Evolutionary conservation across 225 moss, liverwort and hornwort genomes (phyloP), one percentile per base, ranked within the genome.

Genomic region (Marchantia polymorpha): DNA sequence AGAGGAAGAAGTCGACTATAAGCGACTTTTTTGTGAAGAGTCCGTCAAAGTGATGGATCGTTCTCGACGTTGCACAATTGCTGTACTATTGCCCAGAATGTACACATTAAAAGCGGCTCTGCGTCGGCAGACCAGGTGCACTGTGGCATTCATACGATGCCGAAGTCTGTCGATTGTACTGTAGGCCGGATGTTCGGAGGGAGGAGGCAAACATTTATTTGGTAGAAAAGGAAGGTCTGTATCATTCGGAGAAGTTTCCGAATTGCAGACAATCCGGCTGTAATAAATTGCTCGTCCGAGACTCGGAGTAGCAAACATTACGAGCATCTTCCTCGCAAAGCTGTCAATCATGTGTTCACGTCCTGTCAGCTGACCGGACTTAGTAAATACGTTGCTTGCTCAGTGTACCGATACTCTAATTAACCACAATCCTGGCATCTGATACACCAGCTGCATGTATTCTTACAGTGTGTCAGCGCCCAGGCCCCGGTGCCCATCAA

Each of bases 1-100:
- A 83, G 69, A 59, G 78, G 6, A 86, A 85, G 72, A 91, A 83
- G 58, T 85, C 90, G 30, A 89, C 85, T 16, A 94, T 96, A 49
- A 89, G 79, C 52, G 90, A 94, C 71, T 96, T 94, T 72, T 96
- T 96, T 78, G 85, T 60, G 17, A 84, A 82, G 25, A 66, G 69
- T 71, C 78, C 85, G 15, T 67, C 77, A 31, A 75, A 75, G 74
- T 29, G 15, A 75, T 22, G 23, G 6, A 71, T 39, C 0, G 14
- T 50, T 22, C n/a, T 67, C 11, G 47, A n/a, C n/a, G 49, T 10
- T n/a, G 71, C 23, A 71, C 6, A 50, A 22, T n/a, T 23, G 39
- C 51, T 65, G 65, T 65, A 20, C 13, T 4, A 65, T 29, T 1
- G 1, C 29, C 29, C 12, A 26, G 12, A 65, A 14, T 29, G 25